phyloP scores from a whole-genome alignment of 345 rosid species.

The Hibiscus tridactylites region DNA sequence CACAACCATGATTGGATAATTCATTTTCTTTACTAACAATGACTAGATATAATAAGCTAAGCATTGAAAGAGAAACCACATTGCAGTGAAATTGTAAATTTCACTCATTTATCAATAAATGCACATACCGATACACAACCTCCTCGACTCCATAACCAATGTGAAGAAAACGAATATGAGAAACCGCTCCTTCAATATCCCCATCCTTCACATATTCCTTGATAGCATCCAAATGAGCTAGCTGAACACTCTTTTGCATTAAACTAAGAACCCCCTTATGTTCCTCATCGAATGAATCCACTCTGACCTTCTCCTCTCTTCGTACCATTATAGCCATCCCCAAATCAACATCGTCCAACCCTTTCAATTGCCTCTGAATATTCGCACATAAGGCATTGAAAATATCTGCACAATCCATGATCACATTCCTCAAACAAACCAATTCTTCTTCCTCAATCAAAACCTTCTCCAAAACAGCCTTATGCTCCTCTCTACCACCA shows the following conservation, averaged over 20 bases:
- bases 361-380: slow-evolving; percentile 53
- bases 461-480: slow-evolving; percentile 6
- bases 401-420: slow-evolving; percentile 56
- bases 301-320: slow-evolving; percentile 22
- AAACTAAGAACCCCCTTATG: slow-evolving; percentile 39
- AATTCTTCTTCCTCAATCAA: slow-evolving; percentile 44
- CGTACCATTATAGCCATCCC: slow-evolving; percentile 37
- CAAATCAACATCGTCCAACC: slow-evolving; percentile 30
- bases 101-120: background rate
- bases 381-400: slow-evolving; percentile 65
- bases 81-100: background rate
- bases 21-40: background rate
- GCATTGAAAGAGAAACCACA: background rate
- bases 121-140: slow-evolving; percentile 53
- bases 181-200: slow-evolving; percentile 48
- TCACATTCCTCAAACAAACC: slow-evolving; percentile 39
- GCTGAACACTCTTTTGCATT: slow-evolving; percentile 56
- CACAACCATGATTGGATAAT: background rate
- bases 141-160: slow-evolving; percentile 64
- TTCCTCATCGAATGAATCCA: slow-evolving; percentile 31
- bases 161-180: slow-evolving; percentile 59
- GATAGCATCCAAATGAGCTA: slow-evolving; percentile 70
- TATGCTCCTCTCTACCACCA: slow-evolving; percentile 16
- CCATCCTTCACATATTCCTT: slow-evolving; percentile 31
- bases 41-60: background rate